phyloP scores from a whole-genome alignment of 176 grass and related monocot genomes.

The Oryza punctata region DNA sequence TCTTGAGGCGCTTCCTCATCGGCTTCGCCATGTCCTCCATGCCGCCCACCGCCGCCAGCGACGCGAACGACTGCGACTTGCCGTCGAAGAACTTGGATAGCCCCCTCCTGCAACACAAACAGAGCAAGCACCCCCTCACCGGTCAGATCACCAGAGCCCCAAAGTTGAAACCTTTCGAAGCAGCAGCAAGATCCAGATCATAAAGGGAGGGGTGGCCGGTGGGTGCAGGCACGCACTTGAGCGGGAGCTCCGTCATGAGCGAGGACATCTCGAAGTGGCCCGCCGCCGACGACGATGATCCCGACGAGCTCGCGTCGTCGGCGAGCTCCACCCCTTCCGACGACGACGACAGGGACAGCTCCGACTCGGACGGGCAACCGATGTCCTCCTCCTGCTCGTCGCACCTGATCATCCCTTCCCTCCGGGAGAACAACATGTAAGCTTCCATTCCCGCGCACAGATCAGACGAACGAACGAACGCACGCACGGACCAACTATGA shows the following conservation, averaged over 20 bases:
- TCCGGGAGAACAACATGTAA: constrained; percentile 26
- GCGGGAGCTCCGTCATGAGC: constrained; percentile 68
- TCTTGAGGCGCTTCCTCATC: constrained; percentile 53
- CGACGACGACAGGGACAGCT: constrained; percentile 29
- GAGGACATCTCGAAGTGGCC: constrained; percentile 66
- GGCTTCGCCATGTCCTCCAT: constrained; percentile 69
- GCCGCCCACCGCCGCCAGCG: constrained; percentile 51
- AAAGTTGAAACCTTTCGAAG: neutral
- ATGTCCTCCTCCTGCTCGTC: constrained; percentile 54
- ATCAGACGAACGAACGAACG: constrained; percentile 11
- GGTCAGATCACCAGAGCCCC: constrained; percentile 16
- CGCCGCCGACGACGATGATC: constrained; percentile 1
- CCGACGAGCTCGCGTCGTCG: constrained; percentile 58
- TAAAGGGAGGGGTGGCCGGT: no score
- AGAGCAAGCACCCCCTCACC: neutral
- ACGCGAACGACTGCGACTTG: constrained; percentile 78
- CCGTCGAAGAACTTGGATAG: constrained; percentile 79
- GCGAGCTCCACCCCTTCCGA: constrained; percentile 47
- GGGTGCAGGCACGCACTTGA: constrained; percentile 53
- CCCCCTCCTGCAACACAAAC: constrained; percentile 50
- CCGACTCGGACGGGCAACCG: constrained; percentile 52
- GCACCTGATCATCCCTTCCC: neutral
- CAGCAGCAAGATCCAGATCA: neutral
- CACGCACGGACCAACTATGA: neutral
- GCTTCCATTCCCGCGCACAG: constrained; percentile 44